A percentile compares a stretch with the other conserved stretches of the same genome.
Evolutionary conservation across 208 protist genomes (phyloP).

Genomic region (Leishmania braziliensis): DNA sequence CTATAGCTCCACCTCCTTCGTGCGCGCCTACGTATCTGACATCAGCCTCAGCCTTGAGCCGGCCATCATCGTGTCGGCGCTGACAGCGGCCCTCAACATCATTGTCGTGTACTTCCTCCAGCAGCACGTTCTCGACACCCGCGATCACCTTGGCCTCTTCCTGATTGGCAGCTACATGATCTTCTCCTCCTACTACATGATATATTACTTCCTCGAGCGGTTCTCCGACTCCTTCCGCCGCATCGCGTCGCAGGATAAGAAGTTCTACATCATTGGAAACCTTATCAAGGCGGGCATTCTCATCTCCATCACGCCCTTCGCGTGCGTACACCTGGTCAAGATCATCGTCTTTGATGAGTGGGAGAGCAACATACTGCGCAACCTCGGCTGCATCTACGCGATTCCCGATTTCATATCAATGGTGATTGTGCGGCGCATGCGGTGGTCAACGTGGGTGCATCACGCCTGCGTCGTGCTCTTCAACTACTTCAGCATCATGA

Average conservation of each 20-base stretch:
- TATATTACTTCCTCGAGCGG: slow-evolving; percentile 88
- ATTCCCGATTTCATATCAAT: slow-evolving; percentile 93
- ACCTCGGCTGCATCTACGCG: slow-evolving; percentile 93
- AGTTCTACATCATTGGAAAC: slow-evolving; percentile 94
- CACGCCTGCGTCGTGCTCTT: slow-evolving; percentile 90
- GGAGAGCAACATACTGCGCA: slow-evolving; percentile 85
- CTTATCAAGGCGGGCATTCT: slow-evolving; percentile 90
- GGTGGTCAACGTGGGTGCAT: slow-evolving; percentile 90
- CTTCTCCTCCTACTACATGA: slow-evolving; percentile 88
- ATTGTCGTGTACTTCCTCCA: slow-evolving; percentile 77
- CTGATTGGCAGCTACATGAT: slow-evolving; percentile 87
- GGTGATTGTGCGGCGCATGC: slow-evolving; percentile 90
- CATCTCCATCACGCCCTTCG: slow-evolving; percentile 88
- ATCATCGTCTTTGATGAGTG: slow-evolving; percentile 87
- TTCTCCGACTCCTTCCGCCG: slow-evolving; percentile 74
- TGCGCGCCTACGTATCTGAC: slow-evolving; percentile 84
- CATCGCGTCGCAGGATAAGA: slow-evolving; percentile 87
- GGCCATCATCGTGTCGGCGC: slow-evolving; percentile 65
- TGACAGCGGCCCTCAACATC: slow-evolving; percentile 72
- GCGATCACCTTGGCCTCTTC: slow-evolving; percentile 88
- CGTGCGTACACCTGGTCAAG: slow-evolving; percentile 71
- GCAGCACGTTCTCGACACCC: slow-evolving; percentile 83
- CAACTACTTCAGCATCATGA: slow-evolving; percentile 90
- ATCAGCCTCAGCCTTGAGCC: slow-evolving; percentile 67
- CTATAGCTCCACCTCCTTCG: slow-evolving; percentile 84